Evolutionary conservation across 495 filamentous ascomycete species (phyloP).

Genomic region (Neurospora sp.): DNA sequence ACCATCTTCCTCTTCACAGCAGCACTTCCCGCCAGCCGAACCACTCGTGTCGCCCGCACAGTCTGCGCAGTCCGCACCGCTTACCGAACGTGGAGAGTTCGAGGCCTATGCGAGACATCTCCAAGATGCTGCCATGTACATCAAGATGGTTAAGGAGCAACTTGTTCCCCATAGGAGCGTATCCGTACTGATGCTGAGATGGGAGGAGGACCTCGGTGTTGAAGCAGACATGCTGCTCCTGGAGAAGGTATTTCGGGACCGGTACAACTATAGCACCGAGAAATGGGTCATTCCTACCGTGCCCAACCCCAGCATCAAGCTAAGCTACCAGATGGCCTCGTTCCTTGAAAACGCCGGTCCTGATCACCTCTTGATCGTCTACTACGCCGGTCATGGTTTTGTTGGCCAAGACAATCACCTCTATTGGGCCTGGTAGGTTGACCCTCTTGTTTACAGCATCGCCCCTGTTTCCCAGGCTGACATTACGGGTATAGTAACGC

Average conservation of each 20-base stretch:
- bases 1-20: conserved; percentile 1
- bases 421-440: conserved; percentile 45
- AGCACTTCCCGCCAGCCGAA: conserved; percentile 11
- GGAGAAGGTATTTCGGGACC: conserved; percentile 40
- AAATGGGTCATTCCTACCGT: conserved; percentile 42
- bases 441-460: background rate
- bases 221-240: conserved; percentile 38
- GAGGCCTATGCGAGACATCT: conserved; percentile 48
- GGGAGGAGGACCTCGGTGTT: conserved; percentile 42
- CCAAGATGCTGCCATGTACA: conserved; percentile 46
- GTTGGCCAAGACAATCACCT: conserved; percentile 41
- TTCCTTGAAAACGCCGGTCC: conserved; percentile 41
- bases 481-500: conserved; percentile 22
- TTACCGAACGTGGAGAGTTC: conserved; percentile 41
- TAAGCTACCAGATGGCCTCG: conserved; percentile 39
- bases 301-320: conserved; percentile 41
- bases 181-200: conserved; percentile 43
- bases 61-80: conserved; percentile 10
- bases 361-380: conserved; percentile 46
- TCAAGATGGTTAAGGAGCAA: conserved; percentile 39
- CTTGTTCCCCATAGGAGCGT: conserved; percentile 30
- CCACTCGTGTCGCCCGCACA: conserved; percentile 13
- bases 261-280: conserved; percentile 43
- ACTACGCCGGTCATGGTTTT: conserved; percentile 45
- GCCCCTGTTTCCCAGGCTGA: conserved; percentile 3